Evolutionary conservation across 768 basidiomycete genomes (phyloP).

Genomic region (Boletus subcaerulescens): DNA sequence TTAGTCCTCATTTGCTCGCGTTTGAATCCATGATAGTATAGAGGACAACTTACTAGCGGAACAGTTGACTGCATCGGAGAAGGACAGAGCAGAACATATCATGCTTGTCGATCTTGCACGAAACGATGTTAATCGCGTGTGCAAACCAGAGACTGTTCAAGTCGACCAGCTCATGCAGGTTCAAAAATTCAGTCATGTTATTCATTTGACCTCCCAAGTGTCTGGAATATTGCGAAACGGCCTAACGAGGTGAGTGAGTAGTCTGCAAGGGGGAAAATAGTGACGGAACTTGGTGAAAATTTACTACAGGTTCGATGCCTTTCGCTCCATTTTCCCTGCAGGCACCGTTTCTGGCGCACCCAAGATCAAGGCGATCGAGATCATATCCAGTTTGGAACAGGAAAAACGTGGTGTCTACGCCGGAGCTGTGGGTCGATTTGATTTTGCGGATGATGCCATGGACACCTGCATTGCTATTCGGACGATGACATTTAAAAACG

Average conservation of each 20-base stretch:
- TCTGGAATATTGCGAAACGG: conserved; percentile 82
- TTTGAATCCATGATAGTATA: conserved; percentile 32
- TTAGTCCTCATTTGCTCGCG: conserved; percentile 1
- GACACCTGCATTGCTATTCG: conserved; percentile 99
- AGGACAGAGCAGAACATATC: conserved; percentile 97
- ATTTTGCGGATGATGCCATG: conserved; percentile 92
- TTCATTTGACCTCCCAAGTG: conserved; percentile 94
- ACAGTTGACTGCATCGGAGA: conserved; percentile 77
- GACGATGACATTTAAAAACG: conserved; percentile 96
- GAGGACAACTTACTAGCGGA: conserved; percentile 85
- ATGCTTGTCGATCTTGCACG: conserved; percentile 98
- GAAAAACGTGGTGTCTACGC: conserved; percentile 94
- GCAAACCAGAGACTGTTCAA: conserved; percentile 91
- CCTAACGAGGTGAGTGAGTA: conserved; percentile 73
- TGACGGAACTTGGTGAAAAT: conserved; percentile 4
- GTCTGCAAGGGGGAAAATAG: neutral
- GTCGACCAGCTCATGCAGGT: conserved; percentile 93
- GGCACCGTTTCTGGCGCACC: conserved; percentile 99
- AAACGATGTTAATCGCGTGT: conserved; percentile 98
- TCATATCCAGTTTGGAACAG: conserved; percentile 80
- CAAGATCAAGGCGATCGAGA: conserved; percentile 97
- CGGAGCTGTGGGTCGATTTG: conserved; percentile 96
- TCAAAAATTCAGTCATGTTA: conserved; percentile 97
- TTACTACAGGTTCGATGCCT: conserved; percentile 83
- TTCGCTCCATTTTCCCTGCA: conserved; percentile 98